These are phyloP conservation scores for Apiotrichum mycotoxinovorans DNA, from an alignment of 1,284 basidiomycete species.

Conservation along the genomic window DNA sequence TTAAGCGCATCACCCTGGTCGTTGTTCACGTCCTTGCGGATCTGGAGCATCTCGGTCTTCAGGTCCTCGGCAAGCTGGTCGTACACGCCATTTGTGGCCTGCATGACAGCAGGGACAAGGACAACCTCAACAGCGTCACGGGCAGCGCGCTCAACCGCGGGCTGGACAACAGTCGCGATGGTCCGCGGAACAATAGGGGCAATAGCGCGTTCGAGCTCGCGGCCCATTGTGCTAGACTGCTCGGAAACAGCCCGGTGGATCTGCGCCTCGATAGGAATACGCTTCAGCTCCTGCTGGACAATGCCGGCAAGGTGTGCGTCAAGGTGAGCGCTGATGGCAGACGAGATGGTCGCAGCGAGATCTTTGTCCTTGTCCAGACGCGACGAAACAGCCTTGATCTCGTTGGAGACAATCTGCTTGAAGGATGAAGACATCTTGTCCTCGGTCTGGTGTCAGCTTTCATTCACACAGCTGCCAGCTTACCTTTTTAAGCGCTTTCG, in stretches of 20 bases:
- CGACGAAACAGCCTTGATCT: conserved; percentile 4
- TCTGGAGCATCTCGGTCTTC: conserved; percentile 41
- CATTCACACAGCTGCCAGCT: background rate
- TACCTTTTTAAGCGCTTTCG: conserved; percentile 16
- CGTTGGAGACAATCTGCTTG: conserved; percentile 12
- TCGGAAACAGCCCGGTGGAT: conserved; percentile 19
- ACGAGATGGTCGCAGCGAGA: conserved; percentile 8
- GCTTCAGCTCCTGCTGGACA: conserved; percentile 26
- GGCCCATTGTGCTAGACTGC: conserved; percentile 25
- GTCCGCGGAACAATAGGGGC: conserved; percentile 26
- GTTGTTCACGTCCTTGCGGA: conserved; percentile 23
- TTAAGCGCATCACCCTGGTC: conserved; percentile 21
- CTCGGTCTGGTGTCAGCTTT: conserved; percentile 22
- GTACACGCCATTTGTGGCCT: conserved; percentile 20
- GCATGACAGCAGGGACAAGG: conserved; percentile 30
- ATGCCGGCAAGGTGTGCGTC: conserved; percentile 22
- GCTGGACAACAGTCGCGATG: conserved; percentile 24
- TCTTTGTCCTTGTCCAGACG: conserved; percentile 10
- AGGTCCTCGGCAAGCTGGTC: conserved; percentile 35
- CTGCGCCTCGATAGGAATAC: conserved; percentile 25
- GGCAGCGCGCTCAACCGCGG: conserved; percentile 30
- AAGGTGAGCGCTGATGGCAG: conserved; percentile 26
- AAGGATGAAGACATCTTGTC: conserved; percentile 28
- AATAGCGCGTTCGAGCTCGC: conserved; percentile 29
- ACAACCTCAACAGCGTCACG: conserved; percentile 24